Conservation (phyloP, 2,329 filamentous ascomycete genomes). For the Fusarium camptoceras region DNA sequence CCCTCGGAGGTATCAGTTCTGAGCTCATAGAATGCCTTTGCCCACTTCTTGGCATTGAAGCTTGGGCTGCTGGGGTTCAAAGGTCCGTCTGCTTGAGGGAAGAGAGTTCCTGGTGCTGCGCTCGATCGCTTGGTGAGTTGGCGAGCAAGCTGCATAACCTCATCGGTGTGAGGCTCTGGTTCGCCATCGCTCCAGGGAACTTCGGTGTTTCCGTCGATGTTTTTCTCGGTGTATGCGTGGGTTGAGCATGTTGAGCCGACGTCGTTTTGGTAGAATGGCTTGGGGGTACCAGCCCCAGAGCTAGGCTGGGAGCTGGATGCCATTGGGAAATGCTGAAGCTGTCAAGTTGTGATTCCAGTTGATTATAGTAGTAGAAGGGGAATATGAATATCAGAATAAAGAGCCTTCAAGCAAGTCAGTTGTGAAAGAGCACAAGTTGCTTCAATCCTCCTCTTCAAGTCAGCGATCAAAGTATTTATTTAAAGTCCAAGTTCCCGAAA, state of each 20-base stretch:
- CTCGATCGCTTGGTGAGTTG: slow-evolving; percentile 45
- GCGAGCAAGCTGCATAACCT: slow-evolving; percentile 48
- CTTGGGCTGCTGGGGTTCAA: slow-evolving; percentile 55
- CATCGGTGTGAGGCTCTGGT: slow-evolving; percentile 22
- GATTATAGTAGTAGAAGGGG: background rate
- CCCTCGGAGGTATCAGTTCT: slow-evolving; percentile 44
- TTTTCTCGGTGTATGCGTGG: slow-evolving; percentile 33
- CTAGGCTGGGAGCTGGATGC: slow-evolving; percentile 12
- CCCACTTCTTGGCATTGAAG: slow-evolving; percentile 59
- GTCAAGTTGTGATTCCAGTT: rapidly evolving
- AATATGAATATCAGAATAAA: background rate
- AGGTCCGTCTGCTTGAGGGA: slow-evolving; percentile 43
- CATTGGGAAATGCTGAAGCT: slow-evolving; percentile 4
- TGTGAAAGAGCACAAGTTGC: background rate
- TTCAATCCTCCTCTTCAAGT: background rate
- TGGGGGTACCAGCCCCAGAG: slow-evolving; percentile 6
- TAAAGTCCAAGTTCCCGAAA: background rate
- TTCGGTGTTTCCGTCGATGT: slow-evolving; percentile 8
- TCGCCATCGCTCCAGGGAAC: background rate
- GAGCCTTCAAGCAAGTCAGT: background rate
- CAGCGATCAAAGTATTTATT: background rate
- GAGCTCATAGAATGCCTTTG: slow-evolving; percentile 52
- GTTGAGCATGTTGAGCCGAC: slow-evolving; percentile 34
- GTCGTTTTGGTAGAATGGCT: slow-evolving; percentile 8
- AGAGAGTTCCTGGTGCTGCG: slow-evolving; percentile 43